These are phyloP conservation scores for Cytospora schulzeri DNA, from an alignment of 2,329 filamentous ascomycete genomes.

Conservation along the genomic window DNA sequence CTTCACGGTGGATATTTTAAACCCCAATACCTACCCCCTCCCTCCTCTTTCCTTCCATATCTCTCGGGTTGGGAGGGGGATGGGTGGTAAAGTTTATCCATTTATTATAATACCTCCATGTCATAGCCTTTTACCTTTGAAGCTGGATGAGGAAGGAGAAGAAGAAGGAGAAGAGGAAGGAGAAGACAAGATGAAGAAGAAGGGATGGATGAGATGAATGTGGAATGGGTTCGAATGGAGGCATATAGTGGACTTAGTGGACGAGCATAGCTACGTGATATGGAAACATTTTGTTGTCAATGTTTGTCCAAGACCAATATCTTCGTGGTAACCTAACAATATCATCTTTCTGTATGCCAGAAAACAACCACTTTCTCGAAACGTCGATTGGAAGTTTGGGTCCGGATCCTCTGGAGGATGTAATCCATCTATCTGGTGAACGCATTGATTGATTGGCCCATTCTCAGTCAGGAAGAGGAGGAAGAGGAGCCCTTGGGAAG, in stretches of 20 bases:
- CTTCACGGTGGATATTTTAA: not conserved
- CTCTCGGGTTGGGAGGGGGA: too few relatives aligned
- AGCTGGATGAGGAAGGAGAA: not conserved
- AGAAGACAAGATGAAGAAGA: too few relatives aligned
- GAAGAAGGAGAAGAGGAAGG: too few relatives aligned
- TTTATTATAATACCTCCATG: not conserved
- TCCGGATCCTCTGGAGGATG: too few relatives aligned
- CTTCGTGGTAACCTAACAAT: too few relatives aligned
- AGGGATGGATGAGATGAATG: not conserved
- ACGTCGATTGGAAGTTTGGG: not conserved
- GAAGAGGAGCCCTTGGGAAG: not conserved
- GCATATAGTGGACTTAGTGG: not conserved
- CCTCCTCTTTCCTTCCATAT: too few relatives aligned
- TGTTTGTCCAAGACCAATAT: too few relatives aligned
- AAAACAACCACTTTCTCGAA: not conserved
- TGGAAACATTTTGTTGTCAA: not conserved
- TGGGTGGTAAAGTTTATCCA: not conserved
- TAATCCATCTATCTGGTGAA: not conserved
- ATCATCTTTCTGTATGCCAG: not conserved
- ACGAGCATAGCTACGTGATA: not conserved
- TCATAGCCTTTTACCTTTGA: not conserved
- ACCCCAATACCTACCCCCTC: not conserved
- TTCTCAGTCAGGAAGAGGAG: not conserved
- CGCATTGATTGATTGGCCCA: not conserved
- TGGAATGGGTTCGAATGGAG: not conserved